Evolutionary conservation across 371 early-diverging fungal genomes (phyloP).

Genomic region (Catenaria anguillulae): DNA sequence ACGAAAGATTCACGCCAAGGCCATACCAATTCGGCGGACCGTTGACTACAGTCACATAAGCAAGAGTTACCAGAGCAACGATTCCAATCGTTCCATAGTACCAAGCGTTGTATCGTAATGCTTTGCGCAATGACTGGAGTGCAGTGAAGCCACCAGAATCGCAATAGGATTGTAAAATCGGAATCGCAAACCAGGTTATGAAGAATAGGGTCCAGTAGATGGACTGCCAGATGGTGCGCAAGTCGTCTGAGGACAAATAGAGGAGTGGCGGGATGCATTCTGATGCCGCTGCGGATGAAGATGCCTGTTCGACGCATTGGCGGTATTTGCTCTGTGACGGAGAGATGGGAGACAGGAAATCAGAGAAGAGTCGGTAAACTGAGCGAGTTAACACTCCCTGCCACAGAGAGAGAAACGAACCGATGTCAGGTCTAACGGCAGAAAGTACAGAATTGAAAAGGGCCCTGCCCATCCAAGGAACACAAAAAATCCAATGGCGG

Average conservation of each 20-base stretch:
- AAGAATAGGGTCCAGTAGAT: slow-evolving; percentile 85
- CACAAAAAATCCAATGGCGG: slow-evolving; percentile 68
- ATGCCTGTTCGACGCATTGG: slow-evolving; percentile 6
- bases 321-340: too few species aligned
- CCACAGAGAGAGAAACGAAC: slow-evolving; percentile 36
- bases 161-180: slow-evolving; percentile 67
- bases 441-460: slow-evolving; percentile 69
- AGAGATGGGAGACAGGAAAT: too few species aligned
- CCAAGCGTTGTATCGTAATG: slow-evolving; percentile 58
- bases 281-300: slow-evolving; percentile 17
- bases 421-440: slow-evolving; percentile 80
- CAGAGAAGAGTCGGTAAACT: not conserved
- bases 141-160: slow-evolving; percentile 69
- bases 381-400: not conserved
- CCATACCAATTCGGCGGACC: slow-evolving; percentile 10
- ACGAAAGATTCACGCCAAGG: too few species aligned
- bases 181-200: slow-evolving; percentile 73
- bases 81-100: slow-evolving; percentile 56
- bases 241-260: slow-evolving; percentile 49
- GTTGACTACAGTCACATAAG: slow-evolving; percentile 45
- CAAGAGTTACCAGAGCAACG: slow-evolving; percentile 33
- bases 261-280: slow-evolving; percentile 56
- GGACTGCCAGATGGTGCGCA: slow-evolving; percentile 62
- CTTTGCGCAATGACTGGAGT: slow-evolving; percentile 41
- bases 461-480: slow-evolving; percentile 69